These are phyloP conservation scores for Clonostachys byssicola DNA, from an alignment of 2,329 filamentous ascomycete genomes.

Conservation along the genomic window DNA sequence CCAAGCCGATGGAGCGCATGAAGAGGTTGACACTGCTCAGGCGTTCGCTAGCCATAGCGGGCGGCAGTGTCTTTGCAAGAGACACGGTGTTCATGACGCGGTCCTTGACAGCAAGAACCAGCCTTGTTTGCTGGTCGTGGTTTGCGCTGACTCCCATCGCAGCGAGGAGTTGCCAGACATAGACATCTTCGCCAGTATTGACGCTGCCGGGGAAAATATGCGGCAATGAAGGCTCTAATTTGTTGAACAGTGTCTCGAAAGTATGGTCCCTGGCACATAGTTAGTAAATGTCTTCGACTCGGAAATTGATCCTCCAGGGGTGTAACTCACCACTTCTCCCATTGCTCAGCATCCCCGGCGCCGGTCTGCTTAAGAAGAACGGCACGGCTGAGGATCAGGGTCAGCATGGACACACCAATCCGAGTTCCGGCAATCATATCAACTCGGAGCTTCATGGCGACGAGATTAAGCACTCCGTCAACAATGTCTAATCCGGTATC, in stretches of 20 bases:
- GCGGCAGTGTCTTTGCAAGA: slow-evolving; percentile 83
- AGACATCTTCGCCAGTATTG: slow-evolving; percentile 86
- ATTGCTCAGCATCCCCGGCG: slow-evolving; percentile 65
- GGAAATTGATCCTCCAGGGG: background rate
- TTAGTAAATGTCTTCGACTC: slow-evolving; percentile 19
- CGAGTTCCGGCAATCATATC: slow-evolving; percentile 81
- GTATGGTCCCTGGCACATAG: slow-evolving; percentile 56
- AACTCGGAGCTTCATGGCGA: slow-evolving; percentile 79
- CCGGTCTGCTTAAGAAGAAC: slow-evolving; percentile 86
- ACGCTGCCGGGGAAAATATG: slow-evolving; percentile 90
- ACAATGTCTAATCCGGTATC: slow-evolving; percentile 90
- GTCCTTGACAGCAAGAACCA: slow-evolving; percentile 96
- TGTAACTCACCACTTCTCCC: slow-evolving; percentile 70
- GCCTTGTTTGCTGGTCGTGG: slow-evolving; percentile 89
- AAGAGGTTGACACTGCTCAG: slow-evolving; percentile 94
- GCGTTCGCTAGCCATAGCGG: slow-evolving; percentile 78
- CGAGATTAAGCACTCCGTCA: slow-evolving; percentile 80
- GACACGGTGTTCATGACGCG: slow-evolving; percentile 93
- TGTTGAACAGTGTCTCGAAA: slow-evolving; percentile 85
- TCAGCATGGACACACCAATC: slow-evolving; percentile 85
- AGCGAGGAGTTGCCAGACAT: slow-evolving; percentile 97
- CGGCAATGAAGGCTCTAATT: slow-evolving; percentile 76
- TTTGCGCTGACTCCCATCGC: slow-evolving; percentile 91
- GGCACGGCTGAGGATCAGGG: slow-evolving; percentile 89
- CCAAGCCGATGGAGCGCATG: slow-evolving; percentile 97